phyloP scores from a whole-genome alignment of 2,329 filamentous ascomycete species.

The Coleophoma cylindrospora region DNA sequence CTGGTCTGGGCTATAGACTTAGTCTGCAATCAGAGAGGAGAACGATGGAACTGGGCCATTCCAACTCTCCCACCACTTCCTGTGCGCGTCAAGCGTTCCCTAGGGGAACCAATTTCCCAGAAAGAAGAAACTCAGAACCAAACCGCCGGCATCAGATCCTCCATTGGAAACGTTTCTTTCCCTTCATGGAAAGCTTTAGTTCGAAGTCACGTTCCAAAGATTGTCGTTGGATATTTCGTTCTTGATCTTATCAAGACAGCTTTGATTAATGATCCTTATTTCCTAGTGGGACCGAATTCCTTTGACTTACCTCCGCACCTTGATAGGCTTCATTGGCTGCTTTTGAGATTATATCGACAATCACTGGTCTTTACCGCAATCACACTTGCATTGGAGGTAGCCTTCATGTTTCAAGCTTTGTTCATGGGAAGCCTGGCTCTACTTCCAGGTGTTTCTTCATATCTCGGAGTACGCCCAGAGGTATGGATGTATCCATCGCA shows the following conservation, averaged over 20 bases:
- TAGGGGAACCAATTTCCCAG: constrained; percentile 31
- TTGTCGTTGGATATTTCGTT: constrained; percentile 56
- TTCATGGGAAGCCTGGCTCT: constrained; percentile 35
- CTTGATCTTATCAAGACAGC: constrained; percentile 66
- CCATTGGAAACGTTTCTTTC: constrained; percentile 40
- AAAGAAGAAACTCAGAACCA: constrained; percentile 14
- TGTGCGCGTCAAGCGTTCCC: constrained; percentile 34
- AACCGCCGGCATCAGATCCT: constrained; percentile 25
- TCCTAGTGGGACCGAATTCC: constrained; percentile 47
- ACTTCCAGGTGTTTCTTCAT: constrained; percentile 30
- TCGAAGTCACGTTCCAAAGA: constrained; percentile 34
- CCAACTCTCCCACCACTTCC: constrained; percentile 41
- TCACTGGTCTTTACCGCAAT: constrained; percentile 51
- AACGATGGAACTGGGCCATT: constrained; percentile 55
- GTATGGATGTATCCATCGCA: constrained; percentile 56
- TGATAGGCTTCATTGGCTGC: constrained; percentile 32
- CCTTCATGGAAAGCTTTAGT: constrained; percentile 40
- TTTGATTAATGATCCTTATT: constrained; percentile 77
- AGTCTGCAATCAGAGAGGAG: constrained; percentile 46
- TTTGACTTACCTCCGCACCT: constrained; percentile 39
- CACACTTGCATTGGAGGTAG: constrained; percentile 52
- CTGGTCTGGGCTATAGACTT: constrained; percentile 53
- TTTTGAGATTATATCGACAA: constrained; percentile 52
- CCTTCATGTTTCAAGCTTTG: constrained; percentile 57
- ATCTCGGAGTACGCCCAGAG: constrained; percentile 52